Base-by-base conservation (phyloP, 2,329 filamentous ascomycete genomes). In the Celoporthe dispersa region DNA sequence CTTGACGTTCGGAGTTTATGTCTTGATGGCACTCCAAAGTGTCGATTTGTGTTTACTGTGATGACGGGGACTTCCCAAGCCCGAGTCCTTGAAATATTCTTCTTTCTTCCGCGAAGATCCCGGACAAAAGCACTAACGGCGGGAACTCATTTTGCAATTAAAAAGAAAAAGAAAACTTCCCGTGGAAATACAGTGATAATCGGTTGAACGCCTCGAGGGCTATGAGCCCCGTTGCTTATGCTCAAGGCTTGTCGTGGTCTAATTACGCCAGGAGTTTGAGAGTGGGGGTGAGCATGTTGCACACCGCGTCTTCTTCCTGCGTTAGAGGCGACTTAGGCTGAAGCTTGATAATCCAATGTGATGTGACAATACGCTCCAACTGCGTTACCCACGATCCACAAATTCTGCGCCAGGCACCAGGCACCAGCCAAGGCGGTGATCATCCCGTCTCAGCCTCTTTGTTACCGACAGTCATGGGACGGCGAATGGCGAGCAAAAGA, bases 391-490 rank as follows among this genome's bases (percentile, higher is more conserved):
- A 28, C 33, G 63, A 64, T 64, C 63, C 44, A 64, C 63, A n/a
- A 25, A 5, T 19, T 28, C 9, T n/a, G 44, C 6, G n/a, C 44
- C 44, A 48, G 63, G 28, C 28, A 51, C 19, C 31, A 53, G 44
- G 41, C 16, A 39, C 9, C 28, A 51, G 44, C 28, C 63, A 35
- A 9, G 63, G 28, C 22, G 63, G 19, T 55, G 63, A 51, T 64
- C 63, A 64, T 28, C 28, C 41, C 63, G 63, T 64, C 63, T 64
- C 63, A 64, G 31, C 57, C 57, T 60, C 33, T 37, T 37, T 33
- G 33, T 37, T 22, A 9, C 57, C 19, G 11, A 22, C 31, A 22
- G 57, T 35, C 31, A 60, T 60, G 31, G 33, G 22, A 37, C 19
- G 33, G 22, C 33, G 33, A 22, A 37, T 48, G 25, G 53, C 25